A percentile compares a stretch with the other conserved stretches of the same genome.
Evolutionary conservation across 106 monocot species (phyloP).

Genomic region (Dioscorea alata): DNA sequence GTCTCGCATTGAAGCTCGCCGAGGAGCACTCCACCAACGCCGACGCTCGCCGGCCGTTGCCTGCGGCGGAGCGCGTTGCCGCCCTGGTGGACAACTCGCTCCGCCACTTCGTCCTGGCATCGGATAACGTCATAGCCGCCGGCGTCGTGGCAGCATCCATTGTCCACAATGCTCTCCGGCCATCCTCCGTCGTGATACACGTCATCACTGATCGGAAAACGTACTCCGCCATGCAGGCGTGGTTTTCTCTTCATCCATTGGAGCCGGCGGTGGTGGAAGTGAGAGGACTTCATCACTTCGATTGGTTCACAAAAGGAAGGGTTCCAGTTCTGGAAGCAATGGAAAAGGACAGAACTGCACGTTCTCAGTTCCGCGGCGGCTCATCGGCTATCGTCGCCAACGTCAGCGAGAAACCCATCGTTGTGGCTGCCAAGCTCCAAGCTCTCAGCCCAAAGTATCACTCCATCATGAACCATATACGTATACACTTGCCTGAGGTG

Average conservation of each 20-base stretch:
- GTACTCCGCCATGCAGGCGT: slow-evolving; percentile 74
- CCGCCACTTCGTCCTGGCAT: slow-evolving; percentile 72
- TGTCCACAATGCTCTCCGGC: slow-evolving; percentile 39
- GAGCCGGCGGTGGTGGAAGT: slow-evolving; percentile 70
- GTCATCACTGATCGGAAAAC: slow-evolving; percentile 74
- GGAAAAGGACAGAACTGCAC: slow-evolving; percentile 59
- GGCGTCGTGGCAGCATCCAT: slow-evolving; percentile 62
- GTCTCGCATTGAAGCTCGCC: slow-evolving; percentile 57
- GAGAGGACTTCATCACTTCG: slow-evolving; percentile 66
- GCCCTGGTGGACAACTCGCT: slow-evolving; percentile 42
- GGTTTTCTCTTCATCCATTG: slow-evolving; percentile 71
- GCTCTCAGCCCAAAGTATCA: slow-evolving; percentile 78
- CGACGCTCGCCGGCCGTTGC: slow-evolving; percentile 53
- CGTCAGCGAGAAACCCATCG: slow-evolving; percentile 45
- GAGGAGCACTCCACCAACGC: slow-evolving; percentile 61
- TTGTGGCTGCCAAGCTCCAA: slow-evolving; percentile 79
- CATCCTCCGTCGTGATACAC: slow-evolving; percentile 42
- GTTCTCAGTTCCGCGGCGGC: slow-evolving; percentile 62
- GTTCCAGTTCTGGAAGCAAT: slow-evolving; percentile 72
- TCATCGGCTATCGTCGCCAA: slow-evolving; percentile 50
- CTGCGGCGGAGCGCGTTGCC: slow-evolving; percentile 32
- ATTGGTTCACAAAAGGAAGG: slow-evolving; percentile 66
- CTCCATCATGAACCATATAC: slow-evolving; percentile 76
- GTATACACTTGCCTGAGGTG: slow-evolving; percentile 88
- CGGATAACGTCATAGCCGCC: slow-evolving; percentile 76